Evolutionary conservation across 2,329 filamentous ascomycete species (phyloP).

Genomic region (Sarocladiaceae sp.): DNA sequence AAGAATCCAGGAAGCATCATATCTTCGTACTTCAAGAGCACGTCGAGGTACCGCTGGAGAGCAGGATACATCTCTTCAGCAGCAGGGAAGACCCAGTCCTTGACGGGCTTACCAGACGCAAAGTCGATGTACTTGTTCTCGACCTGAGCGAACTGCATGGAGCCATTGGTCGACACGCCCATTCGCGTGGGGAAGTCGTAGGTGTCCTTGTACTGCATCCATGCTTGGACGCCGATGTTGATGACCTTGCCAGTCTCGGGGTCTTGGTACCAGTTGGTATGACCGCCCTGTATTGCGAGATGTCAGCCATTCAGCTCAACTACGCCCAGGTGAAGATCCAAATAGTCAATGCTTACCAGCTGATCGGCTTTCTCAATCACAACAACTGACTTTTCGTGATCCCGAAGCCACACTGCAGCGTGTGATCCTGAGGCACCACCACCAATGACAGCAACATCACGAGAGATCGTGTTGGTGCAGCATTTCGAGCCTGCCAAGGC

Average conservation of each 20-base stretch:
- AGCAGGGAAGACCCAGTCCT: constrained; percentile 16
- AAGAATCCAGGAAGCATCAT: constrained; percentile 25
- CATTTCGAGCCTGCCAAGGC: background rate
- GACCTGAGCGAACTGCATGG: constrained; percentile 18
- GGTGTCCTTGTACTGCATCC: constrained; percentile 26
- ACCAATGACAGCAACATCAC: constrained; percentile 29
- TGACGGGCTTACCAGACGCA: constrained; percentile 21
- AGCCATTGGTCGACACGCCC: constrained; percentile 23
- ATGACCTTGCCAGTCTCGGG: constrained; percentile 23
- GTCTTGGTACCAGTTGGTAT: constrained; percentile 39
- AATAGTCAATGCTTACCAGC: constrained; percentile 21
- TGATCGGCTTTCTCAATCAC: constrained; percentile 26
- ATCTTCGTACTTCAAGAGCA: constrained; percentile 21
- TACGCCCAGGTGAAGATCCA: background rate
- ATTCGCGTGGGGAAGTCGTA: constrained; percentile 24
- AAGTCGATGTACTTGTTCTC: constrained; percentile 30
- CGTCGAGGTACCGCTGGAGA: constrained; percentile 21
- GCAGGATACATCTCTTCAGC: constrained; percentile 15
- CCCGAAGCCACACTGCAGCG: constrained; percentile 28
- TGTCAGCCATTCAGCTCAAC: background rate
- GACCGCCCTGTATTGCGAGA: constrained; percentile 31
- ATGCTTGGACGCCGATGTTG: constrained; percentile 29
- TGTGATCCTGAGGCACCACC: constrained; percentile 30
- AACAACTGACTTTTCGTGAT: constrained; percentile 26
- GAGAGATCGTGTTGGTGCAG: constrained; percentile 12